Conservation (phyloP, 2,329 filamentous ascomycete species). For the Dendrostoma leiphaemia region DNA sequence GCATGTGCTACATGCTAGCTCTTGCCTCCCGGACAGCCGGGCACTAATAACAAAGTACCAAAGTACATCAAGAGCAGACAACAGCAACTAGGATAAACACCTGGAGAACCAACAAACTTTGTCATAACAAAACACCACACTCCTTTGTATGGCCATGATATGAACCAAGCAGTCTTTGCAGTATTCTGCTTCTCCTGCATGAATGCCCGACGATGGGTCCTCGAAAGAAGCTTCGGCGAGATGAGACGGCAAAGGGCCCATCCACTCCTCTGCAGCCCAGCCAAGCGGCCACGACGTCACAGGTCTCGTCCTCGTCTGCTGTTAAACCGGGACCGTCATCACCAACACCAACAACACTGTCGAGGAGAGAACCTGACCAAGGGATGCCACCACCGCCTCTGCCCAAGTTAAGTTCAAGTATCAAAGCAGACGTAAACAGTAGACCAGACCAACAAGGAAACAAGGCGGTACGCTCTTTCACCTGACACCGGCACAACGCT, state of each 20-base stretch:
- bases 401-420: conserved; percentile 5
- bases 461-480: conserved; percentile 7
- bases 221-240: conserved; percentile 39
- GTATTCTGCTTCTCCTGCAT: background rate
- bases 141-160: background rate
- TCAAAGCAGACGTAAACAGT: conserved; percentile 7
- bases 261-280: conserved; percentile 23
- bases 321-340: conserved; percentile 12
- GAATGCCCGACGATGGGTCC: conserved; percentile 34
- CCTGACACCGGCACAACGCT: background rate
- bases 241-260: conserved; percentile 30
- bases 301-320: conserved; percentile 12
- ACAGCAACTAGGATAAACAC: background rate
- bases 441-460: background rate
- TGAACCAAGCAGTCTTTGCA: background rate
- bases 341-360: background rate
- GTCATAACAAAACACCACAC: background rate
- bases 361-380: background rate
- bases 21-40: background rate
- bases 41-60: background rate
- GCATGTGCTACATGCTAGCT: conserved; percentile 2
- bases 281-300: conserved; percentile 17
- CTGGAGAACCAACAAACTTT: background rate
- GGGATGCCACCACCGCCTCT: conserved; percentile 6
- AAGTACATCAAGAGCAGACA: background rate